Evolutionary conservation across 2,329 filamentous ascomycete species (phyloP), one percentile per base, ranked within the genome.

Genomic region (Lachnellula hyalina): DNA sequence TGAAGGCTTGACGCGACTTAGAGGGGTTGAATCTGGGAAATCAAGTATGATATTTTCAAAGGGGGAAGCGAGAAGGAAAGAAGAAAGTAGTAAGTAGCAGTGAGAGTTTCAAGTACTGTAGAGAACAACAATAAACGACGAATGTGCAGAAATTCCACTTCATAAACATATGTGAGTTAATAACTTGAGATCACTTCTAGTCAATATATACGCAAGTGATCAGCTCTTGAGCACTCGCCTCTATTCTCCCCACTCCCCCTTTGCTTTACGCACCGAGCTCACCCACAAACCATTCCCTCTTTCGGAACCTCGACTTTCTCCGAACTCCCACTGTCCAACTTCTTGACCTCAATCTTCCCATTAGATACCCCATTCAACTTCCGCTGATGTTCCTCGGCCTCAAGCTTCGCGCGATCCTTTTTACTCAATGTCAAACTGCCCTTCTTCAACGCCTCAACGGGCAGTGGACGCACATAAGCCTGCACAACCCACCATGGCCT

Each of bases 401-500:
- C 71, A 56, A 72, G 63, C 61, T 68, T 76, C 66, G 73, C 75
- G 65, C 72, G 76, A 34, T 81, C 77, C 69, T 91, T 91, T 74
- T 90, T 92, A 65, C 85, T 89, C 58, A 86, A 69, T 54, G 78
- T 81, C 70, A 96, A 78, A 2, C 88, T 86, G 0, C 92, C 92
- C 69, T 90, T 91, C 59, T 86, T 85, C 61, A 94, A 66, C 2
- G 94, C 94, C 74, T 97, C 93, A 63, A 87, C 88, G 0, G 94
- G 94, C 65, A 96, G 70, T 41, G 91, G 92, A 53, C 92, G 77
- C 6, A 96, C 81, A 65, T 96, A 89, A 4, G 93, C 87, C 74
- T 97, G 92, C 51, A 85, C 90, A 4, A 96, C 80, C 90, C 90
- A 96, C 82, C 86, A 96, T 1, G 92, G 92, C 60, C 90, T 75